Conservation (phyloP, 208 protist species). For the Jaenimonas drosophilae region DNA sequence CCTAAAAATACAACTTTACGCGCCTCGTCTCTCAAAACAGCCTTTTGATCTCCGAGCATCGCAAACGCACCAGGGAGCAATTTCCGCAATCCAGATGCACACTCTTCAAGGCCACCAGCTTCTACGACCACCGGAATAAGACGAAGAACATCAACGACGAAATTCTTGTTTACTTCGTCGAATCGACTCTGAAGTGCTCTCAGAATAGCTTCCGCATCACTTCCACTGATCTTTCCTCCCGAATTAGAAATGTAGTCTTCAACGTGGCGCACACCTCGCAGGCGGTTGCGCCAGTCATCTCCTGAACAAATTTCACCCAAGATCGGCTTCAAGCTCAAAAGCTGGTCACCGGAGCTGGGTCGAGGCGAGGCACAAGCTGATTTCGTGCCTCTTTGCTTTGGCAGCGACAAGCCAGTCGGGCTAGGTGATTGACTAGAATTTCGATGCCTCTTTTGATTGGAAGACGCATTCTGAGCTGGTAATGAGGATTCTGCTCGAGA, state of each 20-base stretch:
- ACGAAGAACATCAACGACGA: constrained; percentile 80
- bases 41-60: constrained; percentile 80
- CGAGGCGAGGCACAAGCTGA: too few relatives aligned
- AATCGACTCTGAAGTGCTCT: constrained; percentile 56
- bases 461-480: too few relatives aligned
- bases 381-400: too few relatives aligned
- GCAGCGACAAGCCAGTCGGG: too few relatives aligned
- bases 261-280: constrained; percentile 46
- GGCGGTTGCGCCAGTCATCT: constrained; percentile 65
- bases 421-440: too few relatives aligned
- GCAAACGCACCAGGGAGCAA: constrained; percentile 50
- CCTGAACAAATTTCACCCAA: constrained; percentile 42
- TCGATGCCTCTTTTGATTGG: too few relatives aligned
- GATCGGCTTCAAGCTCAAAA: too few relatives aligned
- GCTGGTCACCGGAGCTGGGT: too few relatives aligned
- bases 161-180: constrained; percentile 81
- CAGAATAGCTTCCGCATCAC: constrained; percentile 28
- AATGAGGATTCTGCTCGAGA: too few relatives aligned
- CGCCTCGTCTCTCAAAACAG: constrained; percentile 65
- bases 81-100: constrained; percentile 22
- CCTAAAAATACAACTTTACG: constrained; percentile 32
- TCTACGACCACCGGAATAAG: constrained; percentile 48
- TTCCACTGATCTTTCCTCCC: constrained; percentile 23
- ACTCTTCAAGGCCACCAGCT: constrained; percentile 29
- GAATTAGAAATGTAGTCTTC: constrained; percentile 38